Evolutionary conservation across 2,329 filamentous ascomycete species (phyloP), one percentile per base, ranked within the genome.

Genomic region (Fusarium compactum): DNA sequence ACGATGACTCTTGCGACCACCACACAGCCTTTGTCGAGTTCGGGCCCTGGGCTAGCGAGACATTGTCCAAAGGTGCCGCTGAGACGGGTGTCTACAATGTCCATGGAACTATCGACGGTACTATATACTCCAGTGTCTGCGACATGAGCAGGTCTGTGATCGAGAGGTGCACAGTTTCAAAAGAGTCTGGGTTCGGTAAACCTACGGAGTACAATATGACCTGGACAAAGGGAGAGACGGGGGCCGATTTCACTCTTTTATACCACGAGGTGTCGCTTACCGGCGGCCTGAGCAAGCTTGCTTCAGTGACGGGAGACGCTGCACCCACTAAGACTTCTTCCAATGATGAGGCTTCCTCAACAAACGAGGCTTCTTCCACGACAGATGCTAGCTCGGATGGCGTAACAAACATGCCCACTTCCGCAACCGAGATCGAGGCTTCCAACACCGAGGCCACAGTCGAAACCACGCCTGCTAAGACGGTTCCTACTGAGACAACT

Each of bases 41-140:
- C 18, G 58, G 58, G 11, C 52, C 58, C 12, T 62, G 52, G 52
- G 58, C 58, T 34, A 62, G 58, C 29, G 29, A 62, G 52, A 62
- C 52, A 2, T 18, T 62, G n/a, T 32, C 38, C 14, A 20, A 25
- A 25, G 58, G 58, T 15, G 58, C 45, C 20, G 45, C 22, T 7
- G 52, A 51, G 45, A 62, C 52, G 27, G 58, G 58, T n/a, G n/a
- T 57, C 6, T 62, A 57, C 22, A 45, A 62, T 15, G 52, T 57
- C 24, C 58, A 62, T 29, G 58, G 58, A 1, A 57, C 52, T 24
- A n/a, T 62, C 38, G 38, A 62, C 10, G 58, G 52, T 29, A 62
- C 58, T 15, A 7, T 57, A 8, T 62, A 62, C 38, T 57, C 58
- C 27, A 62, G 58, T n/a, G 58, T 62, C 4, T 62, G 58, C 7